Evolutionary conservation across 2,329 filamentous ascomycete species (phyloP).

Genomic region (Albifimbria verrucaria): DNA sequence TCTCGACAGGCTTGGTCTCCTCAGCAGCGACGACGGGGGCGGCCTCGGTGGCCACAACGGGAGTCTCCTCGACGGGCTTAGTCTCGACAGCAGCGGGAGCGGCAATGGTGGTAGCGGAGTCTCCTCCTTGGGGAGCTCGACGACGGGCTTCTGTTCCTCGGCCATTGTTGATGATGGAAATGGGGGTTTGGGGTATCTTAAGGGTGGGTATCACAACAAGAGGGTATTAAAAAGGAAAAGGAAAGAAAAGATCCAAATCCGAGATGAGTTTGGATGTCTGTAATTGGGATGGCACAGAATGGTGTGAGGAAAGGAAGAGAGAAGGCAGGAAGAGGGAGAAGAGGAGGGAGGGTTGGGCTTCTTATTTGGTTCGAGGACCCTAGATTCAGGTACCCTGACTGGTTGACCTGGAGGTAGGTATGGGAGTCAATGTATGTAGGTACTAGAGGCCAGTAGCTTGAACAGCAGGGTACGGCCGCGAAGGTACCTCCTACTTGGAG

Average conservation of each 20-base stretch:
- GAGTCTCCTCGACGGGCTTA: constrained; percentile 36
- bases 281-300: constrained; percentile 26
- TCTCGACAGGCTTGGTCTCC: constrained; percentile 39
- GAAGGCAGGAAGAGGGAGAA: constrained; percentile 24
- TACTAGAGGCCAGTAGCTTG: not conserved
- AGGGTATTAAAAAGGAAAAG: constrained; percentile 35
- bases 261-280: constrained; percentile 27
- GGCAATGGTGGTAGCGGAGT: constrained; percentile 32
- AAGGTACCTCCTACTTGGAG: too few relatives aligned
- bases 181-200: constrained; percentile 37
- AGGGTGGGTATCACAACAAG: constrained; percentile 51
- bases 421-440: too few relatives aligned
- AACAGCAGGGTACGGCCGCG: too few relatives aligned
- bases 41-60: constrained; percentile 29
- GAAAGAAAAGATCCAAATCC: constrained; percentile 32
- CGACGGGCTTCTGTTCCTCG: constrained; percentile 68
- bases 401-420: too few relatives aligned
- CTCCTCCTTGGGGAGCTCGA: constrained; percentile 53
- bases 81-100: constrained; percentile 26
- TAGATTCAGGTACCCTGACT: too few relatives aligned
- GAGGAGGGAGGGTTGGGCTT: constrained; percentile 32
- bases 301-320: constrained; percentile 29
- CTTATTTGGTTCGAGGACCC: constrained; percentile 32
- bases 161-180: constrained; percentile 62
- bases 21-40: constrained; percentile 31